Percentiles rank a stretch among this genome's conserved stretches.
Evolutionary conservation across 1,139 yeast species (phyloP).

Genomic region (Diutina scorzettiae): DNA sequence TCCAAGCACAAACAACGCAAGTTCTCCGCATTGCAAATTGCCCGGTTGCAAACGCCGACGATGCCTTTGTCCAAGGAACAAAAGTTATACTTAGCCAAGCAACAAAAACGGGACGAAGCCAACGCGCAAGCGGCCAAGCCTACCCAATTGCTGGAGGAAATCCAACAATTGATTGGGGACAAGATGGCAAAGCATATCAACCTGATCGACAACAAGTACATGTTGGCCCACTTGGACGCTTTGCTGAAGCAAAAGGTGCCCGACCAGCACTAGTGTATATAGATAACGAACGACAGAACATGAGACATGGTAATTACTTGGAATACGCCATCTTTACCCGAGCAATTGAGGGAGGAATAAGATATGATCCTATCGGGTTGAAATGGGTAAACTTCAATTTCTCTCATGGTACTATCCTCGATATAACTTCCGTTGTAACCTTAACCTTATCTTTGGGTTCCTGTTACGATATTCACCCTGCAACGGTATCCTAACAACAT

Average conservation of each 20-base stretch:
- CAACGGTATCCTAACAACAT: too few species aligned
- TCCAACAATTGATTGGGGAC: slow-evolving; percentile 58
- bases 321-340: too few species aligned
- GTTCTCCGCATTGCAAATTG: slow-evolving; percentile 50
- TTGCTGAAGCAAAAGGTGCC: slow-evolving; percentile 4
- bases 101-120: slow-evolving; percentile 30
- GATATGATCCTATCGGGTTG: too few species aligned
- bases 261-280: background rate
- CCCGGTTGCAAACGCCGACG: slow-evolving; percentile 51
- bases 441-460: too few species aligned
- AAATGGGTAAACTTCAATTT: too few species aligned
- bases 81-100: slow-evolving; percentile 50
- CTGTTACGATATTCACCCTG: too few species aligned
- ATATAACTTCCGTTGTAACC: too few species aligned
- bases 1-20: slow-evolving; percentile 42
- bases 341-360: too few species aligned
- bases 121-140: slow-evolving; percentile 26
- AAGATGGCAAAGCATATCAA: slow-evolving; percentile 48
- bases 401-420: too few species aligned
- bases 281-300: too few species aligned
- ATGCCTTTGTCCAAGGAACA: slow-evolving; percentile 70
- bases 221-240: slow-evolving; percentile 6
- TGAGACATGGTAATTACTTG: too few species aligned
- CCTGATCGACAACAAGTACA: slow-evolving; percentile 23
- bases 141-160: slow-evolving; percentile 43